phyloP scores from a whole-genome alignment of 495 filamentous ascomycete species.

The Xylaria palmicola region DNA sequence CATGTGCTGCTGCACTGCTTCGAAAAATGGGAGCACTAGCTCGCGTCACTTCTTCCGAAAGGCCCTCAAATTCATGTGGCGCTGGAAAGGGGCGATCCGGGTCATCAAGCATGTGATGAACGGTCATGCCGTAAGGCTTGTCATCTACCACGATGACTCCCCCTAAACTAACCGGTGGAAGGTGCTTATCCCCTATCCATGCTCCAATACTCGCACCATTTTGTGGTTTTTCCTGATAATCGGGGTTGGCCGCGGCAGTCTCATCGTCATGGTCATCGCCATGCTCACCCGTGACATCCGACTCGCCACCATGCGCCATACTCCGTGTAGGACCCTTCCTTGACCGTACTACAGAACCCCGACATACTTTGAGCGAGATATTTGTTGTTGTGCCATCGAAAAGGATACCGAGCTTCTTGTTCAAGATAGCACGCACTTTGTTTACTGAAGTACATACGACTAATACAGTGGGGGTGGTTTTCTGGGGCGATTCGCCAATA shows the following conservation, averaged over 20 bases:
- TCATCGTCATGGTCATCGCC: slow-evolving; percentile 28
- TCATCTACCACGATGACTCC: slow-evolving; percentile 83
- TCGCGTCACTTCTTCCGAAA: slow-evolving; percentile 27
- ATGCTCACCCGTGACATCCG: slow-evolving; percentile 1
- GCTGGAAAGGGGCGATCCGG: slow-evolving; percentile 62
- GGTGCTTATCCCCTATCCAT: slow-evolving; percentile 75
- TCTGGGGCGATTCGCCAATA: slow-evolving; percentile 64
- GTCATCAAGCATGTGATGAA: slow-evolving; percentile 92
- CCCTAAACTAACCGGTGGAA: slow-evolving; percentile 87
- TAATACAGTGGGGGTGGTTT: slow-evolving; percentile 70
- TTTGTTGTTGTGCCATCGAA: slow-evolving; percentile 60
- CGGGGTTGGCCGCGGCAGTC: slow-evolving; percentile 52
- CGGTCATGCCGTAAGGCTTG: slow-evolving; percentile 84
- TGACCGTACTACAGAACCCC: slow-evolving; percentile 68
- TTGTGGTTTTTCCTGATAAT: slow-evolving; percentile 70
- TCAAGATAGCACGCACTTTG: slow-evolving; percentile 67
- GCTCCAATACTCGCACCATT: slow-evolving; percentile 94
- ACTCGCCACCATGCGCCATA: slow-evolving; percentile 31
- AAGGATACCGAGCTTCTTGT: slow-evolving; percentile 60
- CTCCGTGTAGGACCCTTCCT: slow-evolving; percentile 42
- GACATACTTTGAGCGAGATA: slow-evolving; percentile 60
- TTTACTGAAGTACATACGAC: slow-evolving; percentile 71
- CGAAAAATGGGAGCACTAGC: slow-evolving; percentile 28
- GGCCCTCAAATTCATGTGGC: slow-evolving; percentile 21
- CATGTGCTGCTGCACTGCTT: slow-evolving; percentile 30